Evolutionary conservation across 148 eudicot species (phyloP).

Genomic region (Euryodendron excelsum): DNA sequence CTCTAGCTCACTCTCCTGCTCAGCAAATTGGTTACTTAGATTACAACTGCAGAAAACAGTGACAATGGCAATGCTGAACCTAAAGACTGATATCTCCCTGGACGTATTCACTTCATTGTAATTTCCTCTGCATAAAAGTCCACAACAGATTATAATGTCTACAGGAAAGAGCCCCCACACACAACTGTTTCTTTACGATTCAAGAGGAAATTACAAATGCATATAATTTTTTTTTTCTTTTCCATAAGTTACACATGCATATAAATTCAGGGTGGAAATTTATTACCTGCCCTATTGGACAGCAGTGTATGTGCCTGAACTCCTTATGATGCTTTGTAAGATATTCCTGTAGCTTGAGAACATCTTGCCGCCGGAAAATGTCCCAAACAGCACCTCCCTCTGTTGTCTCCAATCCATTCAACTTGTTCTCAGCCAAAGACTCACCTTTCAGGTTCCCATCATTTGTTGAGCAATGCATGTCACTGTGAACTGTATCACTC

Average conservation of each 20-base stretch:
- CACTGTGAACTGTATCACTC: neutral
- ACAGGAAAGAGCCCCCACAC: no score
- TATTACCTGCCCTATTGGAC: constrained; percentile 46
- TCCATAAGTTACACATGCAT: no score
- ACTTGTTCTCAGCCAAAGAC: neutral
- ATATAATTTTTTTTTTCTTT: no score
- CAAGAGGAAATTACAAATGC: neutral
- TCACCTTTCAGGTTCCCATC: neutral
- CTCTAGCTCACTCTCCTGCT: no score
- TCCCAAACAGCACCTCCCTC: constrained; percentile 80
- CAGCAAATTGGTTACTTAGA: no score
- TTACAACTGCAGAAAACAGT: neutral
- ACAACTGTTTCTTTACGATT: neutral
- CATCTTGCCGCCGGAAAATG: constrained; percentile 67
- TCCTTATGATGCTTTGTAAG: constrained; percentile 54
- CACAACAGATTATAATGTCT: neutral
- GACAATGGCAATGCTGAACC: no score
- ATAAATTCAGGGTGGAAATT: neutral
- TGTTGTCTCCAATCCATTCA: constrained; percentile 9
- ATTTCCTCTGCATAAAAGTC: neutral
- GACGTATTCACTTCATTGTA: neutral
- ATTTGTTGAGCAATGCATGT: neutral
- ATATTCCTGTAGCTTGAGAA: constrained; percentile 62
- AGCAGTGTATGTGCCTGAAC: constrained; percentile 55
- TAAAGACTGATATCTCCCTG: neutral